phyloP scores from a whole-genome alignment of 2,329 filamentous ascomycete species.

The Cladosporium sp. region DNA sequence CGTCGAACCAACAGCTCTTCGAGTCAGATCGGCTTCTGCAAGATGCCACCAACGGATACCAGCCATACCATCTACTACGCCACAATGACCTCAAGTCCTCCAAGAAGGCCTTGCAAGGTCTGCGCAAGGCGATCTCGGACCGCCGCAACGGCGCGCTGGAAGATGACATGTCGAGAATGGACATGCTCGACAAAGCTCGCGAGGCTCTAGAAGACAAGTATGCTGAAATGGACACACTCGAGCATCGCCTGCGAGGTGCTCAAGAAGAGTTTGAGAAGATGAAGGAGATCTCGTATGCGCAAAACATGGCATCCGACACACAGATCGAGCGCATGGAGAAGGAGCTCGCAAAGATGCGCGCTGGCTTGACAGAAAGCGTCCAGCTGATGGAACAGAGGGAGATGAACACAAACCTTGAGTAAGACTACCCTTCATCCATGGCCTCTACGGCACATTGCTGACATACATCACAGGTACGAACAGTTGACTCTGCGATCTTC shows the following conservation, averaged over 20 bases:
- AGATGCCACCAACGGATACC: slow-evolving; percentile 80
- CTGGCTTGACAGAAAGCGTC: slow-evolving; percentile 76
- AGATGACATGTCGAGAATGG: slow-evolving; percentile 89
- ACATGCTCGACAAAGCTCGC: slow-evolving; percentile 88
- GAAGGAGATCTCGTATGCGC: slow-evolving; percentile 74
- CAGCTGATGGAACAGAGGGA: slow-evolving; percentile 91
- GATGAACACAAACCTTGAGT: slow-evolving; percentile 96
- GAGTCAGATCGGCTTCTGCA: slow-evolving; percentile 74
- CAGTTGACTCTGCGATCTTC: slow-evolving; percentile 82
- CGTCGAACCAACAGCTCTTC: slow-evolving; percentile 40
- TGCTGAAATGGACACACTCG: slow-evolving; percentile 84
- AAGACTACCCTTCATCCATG: slow-evolving; percentile 31
- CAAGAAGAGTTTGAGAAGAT: slow-evolving; percentile 93
- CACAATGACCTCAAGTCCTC: slow-evolving; percentile 85
- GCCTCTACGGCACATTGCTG: background rate
- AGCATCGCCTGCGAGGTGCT: slow-evolving; percentile 80
- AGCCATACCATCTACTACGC: slow-evolving; percentile 80
- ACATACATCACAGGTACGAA: slow-evolving; percentile 63
- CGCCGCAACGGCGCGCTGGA: slow-evolving; percentile 77
- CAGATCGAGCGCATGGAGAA: slow-evolving; percentile 99
- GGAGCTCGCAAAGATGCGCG: slow-evolving; percentile 88
- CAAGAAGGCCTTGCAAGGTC: slow-evolving; percentile 69
- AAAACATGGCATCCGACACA: slow-evolving; percentile 82
- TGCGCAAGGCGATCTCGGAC: slow-evolving; percentile 91
- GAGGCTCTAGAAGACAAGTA: slow-evolving; percentile 96